These are phyloP conservation scores for Corynascus novoguineensis DNA, from an alignment of 495 filamentous ascomycete species.

Conservation along the genomic window DNA sequence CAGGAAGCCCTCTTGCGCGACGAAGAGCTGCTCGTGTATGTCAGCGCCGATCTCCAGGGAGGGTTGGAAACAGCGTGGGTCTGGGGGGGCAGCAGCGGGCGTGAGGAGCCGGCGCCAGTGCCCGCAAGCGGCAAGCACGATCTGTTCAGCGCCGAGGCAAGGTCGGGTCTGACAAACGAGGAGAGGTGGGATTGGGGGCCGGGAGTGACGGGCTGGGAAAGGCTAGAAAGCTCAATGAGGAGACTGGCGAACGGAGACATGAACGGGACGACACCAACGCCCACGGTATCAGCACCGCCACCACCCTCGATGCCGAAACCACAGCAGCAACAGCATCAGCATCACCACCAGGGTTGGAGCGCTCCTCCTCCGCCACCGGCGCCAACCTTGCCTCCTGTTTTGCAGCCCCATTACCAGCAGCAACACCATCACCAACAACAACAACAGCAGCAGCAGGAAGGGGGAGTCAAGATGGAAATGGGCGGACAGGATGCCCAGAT, in stretches of 20 bases:
- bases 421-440: constrained; percentile 17
- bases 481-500: constrained; percentile 24
- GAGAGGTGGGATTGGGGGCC: constrained; percentile 24
- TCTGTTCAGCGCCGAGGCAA: constrained; percentile 24
- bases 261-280: not conserved
- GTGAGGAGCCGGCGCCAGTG: constrained; percentile 13
- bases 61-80: constrained; percentile 74
- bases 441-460: constrained; percentile 3
- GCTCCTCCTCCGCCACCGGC: not conserved
- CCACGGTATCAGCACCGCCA: not conserved
- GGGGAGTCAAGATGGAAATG: constrained; percentile 32
- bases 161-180: constrained; percentile 23
- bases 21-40: constrained; percentile 86
- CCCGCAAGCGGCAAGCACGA: constrained; percentile 1
- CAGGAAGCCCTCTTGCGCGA: constrained; percentile 60
- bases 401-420: constrained; percentile 12
- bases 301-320: not conserved
- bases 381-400: not conserved
- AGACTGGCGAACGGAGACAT: constrained; percentile 18
- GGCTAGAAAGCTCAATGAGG: constrained; percentile 25
- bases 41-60: constrained; percentile 87
- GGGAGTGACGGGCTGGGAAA: constrained; percentile 21
- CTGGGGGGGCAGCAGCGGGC: constrained; percentile 69
- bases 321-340: not conserved
- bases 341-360: constrained; percentile 7